Evolutionary conservation across 495 filamentous ascomycete species (phyloP).

Genomic region (Tuber microsphaerosporum): DNA sequence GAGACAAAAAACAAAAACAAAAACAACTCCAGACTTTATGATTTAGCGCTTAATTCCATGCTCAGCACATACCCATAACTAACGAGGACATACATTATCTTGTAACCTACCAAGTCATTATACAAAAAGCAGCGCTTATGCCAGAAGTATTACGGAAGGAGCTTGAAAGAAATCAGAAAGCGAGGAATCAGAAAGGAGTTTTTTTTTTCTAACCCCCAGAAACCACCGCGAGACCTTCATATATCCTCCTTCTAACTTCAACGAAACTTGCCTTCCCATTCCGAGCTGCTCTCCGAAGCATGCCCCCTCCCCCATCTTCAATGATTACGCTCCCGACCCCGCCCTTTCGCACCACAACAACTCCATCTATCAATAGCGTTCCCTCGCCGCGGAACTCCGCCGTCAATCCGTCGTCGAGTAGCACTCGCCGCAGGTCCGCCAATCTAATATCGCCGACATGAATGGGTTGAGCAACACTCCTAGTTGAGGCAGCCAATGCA

Average conservation of each 20-base stretch:
- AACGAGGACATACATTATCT: background rate
- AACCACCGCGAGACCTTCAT: constrained; percentile 74
- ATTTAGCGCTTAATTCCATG: background rate
- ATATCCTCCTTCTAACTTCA: constrained; percentile 71
- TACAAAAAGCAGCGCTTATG: background rate
- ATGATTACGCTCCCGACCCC: constrained; percentile 64
- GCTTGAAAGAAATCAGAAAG: background rate
- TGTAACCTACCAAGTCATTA: background rate
- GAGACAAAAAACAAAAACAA: no score
- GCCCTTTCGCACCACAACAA: constrained; percentile 80
- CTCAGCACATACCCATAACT: background rate
- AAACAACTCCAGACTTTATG: no score
- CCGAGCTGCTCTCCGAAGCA: constrained; percentile 45
- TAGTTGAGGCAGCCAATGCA: constrained; percentile 67
- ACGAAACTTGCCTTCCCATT: constrained; percentile 52
- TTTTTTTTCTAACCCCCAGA: constrained; percentile 54
- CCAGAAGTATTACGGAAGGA: background rate
- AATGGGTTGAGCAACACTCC: constrained; percentile 74
- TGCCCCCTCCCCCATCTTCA: constrained; percentile 74
- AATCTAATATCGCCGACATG: constrained; percentile 91
- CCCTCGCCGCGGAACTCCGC: constrained; percentile 94
- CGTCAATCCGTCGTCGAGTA: constrained; percentile 73
- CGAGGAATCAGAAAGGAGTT: background rate
- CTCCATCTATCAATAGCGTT: constrained; percentile 77
- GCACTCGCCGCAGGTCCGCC: constrained; percentile 75